phyloP scores from a whole-genome alignment of 73 alveolate genomes.

The Stentor coeruleus region DNA sequence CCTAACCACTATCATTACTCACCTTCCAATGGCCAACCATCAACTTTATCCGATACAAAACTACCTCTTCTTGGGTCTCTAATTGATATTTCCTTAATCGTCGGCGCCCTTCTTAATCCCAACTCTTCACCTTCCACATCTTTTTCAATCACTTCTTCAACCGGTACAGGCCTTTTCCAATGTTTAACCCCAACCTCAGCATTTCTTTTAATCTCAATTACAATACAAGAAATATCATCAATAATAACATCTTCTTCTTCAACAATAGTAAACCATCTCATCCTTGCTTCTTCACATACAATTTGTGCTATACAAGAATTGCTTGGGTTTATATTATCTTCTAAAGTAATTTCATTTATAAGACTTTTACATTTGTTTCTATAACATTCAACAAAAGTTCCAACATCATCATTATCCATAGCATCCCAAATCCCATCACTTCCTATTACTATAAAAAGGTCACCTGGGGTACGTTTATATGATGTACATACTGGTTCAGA shows the following conservation, averaged over 20 bases:
- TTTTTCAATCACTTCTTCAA: neutral
- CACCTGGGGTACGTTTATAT: neutral
- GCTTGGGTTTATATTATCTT: neutral
- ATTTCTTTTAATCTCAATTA: conserved; percentile 8
- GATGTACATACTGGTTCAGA: conserved; percentile 29
- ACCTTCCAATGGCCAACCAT: too few species aligned
- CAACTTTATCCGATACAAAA: conserved; percentile 10
- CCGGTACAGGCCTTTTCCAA: conserved; percentile 5
- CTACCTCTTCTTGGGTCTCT: conserved; percentile 25
- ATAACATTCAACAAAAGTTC: conserved; percentile 24
- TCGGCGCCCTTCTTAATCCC: conserved; percentile 15
- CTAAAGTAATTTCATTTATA: neutral
- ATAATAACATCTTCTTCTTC: conserved; percentile 30
- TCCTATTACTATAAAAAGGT: conserved; percentile 29
- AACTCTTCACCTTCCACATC: conserved; percentile 4
- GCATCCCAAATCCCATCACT: conserved; percentile 52
- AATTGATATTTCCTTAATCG: neutral
- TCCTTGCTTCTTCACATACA: conserved; percentile 30
- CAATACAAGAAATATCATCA: conserved; percentile 25
- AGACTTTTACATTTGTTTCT: neutral
- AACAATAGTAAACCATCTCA: conserved; percentile 20
- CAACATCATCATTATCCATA: conserved; percentile 22
- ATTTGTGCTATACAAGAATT: conserved; percentile 15
- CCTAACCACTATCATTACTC: too few species aligned
- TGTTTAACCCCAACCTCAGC: neutral